phyloP scores from a whole-genome alignment of 495 filamentous ascomycete species.

The Arthonia radiata region DNA sequence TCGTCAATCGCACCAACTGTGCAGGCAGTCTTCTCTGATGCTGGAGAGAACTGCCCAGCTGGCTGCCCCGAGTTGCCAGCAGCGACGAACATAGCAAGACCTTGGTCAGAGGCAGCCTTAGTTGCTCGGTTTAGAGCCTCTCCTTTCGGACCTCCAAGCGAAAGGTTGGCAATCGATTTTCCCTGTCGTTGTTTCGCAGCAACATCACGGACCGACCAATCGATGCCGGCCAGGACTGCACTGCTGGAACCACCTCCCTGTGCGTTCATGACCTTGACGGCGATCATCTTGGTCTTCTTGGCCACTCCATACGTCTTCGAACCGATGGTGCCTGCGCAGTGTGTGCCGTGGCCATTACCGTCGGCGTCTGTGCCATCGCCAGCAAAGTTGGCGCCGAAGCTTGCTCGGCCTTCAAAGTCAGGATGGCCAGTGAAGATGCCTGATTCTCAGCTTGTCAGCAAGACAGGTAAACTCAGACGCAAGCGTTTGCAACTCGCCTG shows the following conservation, averaged over 20 bases:
- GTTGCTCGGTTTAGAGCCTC: slow-evolving; percentile 1
- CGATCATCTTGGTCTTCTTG: slow-evolving; percentile 21
- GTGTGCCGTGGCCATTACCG: no score
- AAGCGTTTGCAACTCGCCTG: no score
- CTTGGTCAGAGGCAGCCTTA: slow-evolving; percentile 1
- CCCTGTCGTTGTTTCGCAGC: no score
- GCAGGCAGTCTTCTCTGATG: slow-evolving; percentile 11
- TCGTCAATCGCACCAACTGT: slow-evolving; percentile 17
- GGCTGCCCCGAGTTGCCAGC: no score
- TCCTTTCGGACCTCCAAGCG: slow-evolving; percentile 1
- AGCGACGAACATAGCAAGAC: slow-evolving; percentile 2
- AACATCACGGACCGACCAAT: no score
- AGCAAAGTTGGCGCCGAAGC: no score
- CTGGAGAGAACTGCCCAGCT: slow-evolving; percentile 7
- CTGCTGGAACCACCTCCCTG: no score
- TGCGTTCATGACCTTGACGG: slow-evolving; percentile 26
- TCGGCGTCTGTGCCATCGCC: no score
- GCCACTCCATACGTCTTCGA: slow-evolving; percentile 19
- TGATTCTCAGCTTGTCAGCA: no score
- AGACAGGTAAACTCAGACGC: no score
- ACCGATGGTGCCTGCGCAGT: slow-evolving; percentile 23
- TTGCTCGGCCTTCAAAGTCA: slow-evolving; percentile 11
- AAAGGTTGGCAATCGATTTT: no score
- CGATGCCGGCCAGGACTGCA: no score
- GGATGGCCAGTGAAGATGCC: slow-evolving; percentile 5